A percentile compares a stretch with the other conserved stretches of the same genome.
These are phyloP conservation scores for Ilyonectria sp. DNA, from an alignment of 2,329 filamentous ascomycete species.

Conservation along the genomic window DNA sequence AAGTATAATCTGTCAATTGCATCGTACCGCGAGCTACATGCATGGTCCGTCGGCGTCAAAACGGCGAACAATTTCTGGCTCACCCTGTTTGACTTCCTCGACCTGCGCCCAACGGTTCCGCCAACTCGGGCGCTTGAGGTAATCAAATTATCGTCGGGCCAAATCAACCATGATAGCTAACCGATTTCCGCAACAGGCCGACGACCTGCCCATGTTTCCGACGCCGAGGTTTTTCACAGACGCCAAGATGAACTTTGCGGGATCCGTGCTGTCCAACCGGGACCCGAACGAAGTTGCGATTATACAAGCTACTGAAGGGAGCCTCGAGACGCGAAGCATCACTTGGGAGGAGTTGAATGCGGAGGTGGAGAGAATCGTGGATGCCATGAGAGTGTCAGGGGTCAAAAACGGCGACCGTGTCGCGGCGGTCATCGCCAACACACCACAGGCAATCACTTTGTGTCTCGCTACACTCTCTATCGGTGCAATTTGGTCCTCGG, in stretches of 20 bases:
- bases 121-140: too few species aligned
- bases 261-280: not conserved
- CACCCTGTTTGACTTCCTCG: too few species aligned
- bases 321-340: not conserved
- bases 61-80: too few species aligned
- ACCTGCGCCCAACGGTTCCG: too few species aligned
- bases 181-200: too few species aligned
- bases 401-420: slow-evolving; percentile 13
- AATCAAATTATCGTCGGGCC: too few species aligned
- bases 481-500: slow-evolving; percentile 19
- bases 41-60: too few species aligned
- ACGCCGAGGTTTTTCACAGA: slow-evolving; percentile 12
- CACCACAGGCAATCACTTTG: not conserved
- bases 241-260: slow-evolving; percentile 12
- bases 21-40: too few species aligned
- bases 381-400: slow-evolving; percentile 11
- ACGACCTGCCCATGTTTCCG: slow-evolving; percentile 14
- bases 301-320: slow-evolving; percentile 14
- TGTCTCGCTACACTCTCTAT: slow-evolving; percentile 22
- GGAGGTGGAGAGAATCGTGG: not conserved
- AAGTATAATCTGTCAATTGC: too few species aligned
- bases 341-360: slow-evolving; percentile 9
- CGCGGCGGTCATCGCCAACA: slow-evolving; percentile 7
- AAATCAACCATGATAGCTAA: too few species aligned
- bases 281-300: slow-evolving; percentile 3